Evolutionary conservation across 371 early-diverging fungal genomes (phyloP).

Genomic region (Rhizomucor pusillus): DNA sequence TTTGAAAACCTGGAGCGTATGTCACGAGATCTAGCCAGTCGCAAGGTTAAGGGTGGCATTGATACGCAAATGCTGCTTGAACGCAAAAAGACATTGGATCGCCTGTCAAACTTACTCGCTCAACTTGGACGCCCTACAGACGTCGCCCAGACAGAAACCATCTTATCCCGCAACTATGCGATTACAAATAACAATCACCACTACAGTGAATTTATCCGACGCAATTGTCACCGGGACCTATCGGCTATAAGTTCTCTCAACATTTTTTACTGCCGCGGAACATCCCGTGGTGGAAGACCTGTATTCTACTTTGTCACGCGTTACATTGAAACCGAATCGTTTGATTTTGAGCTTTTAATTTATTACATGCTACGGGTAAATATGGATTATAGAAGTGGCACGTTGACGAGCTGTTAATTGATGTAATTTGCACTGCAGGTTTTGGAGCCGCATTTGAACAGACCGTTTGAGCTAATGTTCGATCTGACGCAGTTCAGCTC

Average conservation of each 20-base stretch:
- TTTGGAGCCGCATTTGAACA: slow-evolving; percentile 55
- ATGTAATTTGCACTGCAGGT: slow-evolving; percentile 29
- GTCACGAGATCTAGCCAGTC: slow-evolving; percentile 55
- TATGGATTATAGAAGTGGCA: neutral
- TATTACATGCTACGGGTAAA: slow-evolving; percentile 70
- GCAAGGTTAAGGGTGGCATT: slow-evolving; percentile 12
- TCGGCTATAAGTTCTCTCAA: slow-evolving; percentile 61
- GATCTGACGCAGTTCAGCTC: slow-evolving; percentile 78
- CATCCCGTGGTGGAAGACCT: slow-evolving; percentile 73
- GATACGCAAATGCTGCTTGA: slow-evolving; percentile 30
- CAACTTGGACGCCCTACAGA: slow-evolving; percentile 77
- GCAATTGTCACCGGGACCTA: slow-evolving; percentile 63
- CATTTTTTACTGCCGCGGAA: slow-evolving; percentile 76
- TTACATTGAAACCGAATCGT: slow-evolving; percentile 62
- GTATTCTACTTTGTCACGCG: slow-evolving; percentile 84
- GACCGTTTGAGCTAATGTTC: slow-evolving; percentile 77
- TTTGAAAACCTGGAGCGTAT: slow-evolving; percentile 71
- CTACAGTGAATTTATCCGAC: slow-evolving; percentile 76
- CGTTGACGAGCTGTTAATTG: neutral
- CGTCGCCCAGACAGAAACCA: slow-evolving; percentile 32
- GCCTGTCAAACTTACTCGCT: slow-evolving; percentile 76
- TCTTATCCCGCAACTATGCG: slow-evolving; percentile 37
- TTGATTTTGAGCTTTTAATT: slow-evolving; percentile 81
- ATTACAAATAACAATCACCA: slow-evolving; percentile 48
- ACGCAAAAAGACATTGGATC: slow-evolving; percentile 63